Base-by-base conservation (phyloP, 495 filamentous ascomycete genomes). In the Xylaria curta region DNA sequence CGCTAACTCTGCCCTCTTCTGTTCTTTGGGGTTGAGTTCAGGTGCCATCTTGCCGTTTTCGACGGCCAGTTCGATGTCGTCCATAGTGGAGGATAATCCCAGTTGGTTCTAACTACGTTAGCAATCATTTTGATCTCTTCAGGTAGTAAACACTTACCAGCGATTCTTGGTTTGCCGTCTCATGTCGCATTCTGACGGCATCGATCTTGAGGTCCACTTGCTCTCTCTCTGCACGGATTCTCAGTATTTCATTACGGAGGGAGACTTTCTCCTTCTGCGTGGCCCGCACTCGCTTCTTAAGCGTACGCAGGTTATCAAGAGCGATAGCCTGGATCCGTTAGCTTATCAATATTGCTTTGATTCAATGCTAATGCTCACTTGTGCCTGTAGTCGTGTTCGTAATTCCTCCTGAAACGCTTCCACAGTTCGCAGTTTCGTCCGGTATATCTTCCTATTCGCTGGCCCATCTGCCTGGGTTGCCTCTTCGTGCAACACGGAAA, bases 321-420 rank as follows among this genome's bases (percentile, higher is more conserved):
- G 88, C 82, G 44, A 88, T 85, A 8, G 87, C 85, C 86, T 87
- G 26, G 4, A 46, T 26, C 42, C 8, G 49, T 78, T 72, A 76
- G 72, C 70, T 68, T 66, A 31, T 44, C 60, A 47, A 24, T 47
- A 1, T 17, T 19, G 26, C 8, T 4, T 26, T 10, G 26, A 42
- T 0, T 36, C 4, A 17, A 54, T 31, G 31, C 9, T 5, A n/a
- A 33, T 56, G 80, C 86, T 79, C 75, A 88, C 86, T 75, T 87
- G 83, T 70, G 87, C 89, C 69, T 92, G 80, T 42, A 93, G 80
- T 24, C 89, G 83, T n/a, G 85, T 86, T 53, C 91, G 85, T 67
- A 94, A 78, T 73, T 93, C 91, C n/a, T 85, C 81, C 59, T 87
- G 86, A 74, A 91, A 94, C n/a, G 87, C 86, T 63, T 93, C 89